These are phyloP conservation scores for Candida nonsorbophila DNA, from an alignment of 805 yeast species.

Conservation along the genomic window DNA sequence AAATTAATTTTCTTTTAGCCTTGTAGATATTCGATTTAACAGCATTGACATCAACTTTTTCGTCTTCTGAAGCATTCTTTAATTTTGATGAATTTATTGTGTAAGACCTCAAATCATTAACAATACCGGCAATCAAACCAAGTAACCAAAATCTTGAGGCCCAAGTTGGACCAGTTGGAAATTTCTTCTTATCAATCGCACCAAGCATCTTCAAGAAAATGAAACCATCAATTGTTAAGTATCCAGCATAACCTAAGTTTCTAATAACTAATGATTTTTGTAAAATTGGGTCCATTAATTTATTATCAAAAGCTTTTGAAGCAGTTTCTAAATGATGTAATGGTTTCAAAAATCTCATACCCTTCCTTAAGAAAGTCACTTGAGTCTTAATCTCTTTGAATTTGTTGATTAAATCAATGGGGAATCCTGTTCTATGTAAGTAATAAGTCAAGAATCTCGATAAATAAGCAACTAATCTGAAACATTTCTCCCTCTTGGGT, in stretches of 20 bases:
- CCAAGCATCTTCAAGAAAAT: conserved; percentile 59
- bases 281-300: conserved; percentile 57
- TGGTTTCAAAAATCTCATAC: conserved; percentile 80
- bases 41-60: conserved; percentile 28
- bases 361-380: conserved; percentile 71
- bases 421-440: conserved; percentile 51
- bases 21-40: conserved; percentile 39
- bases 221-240: conserved; percentile 58
- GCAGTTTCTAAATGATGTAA: conserved; percentile 68
- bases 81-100: conserved; percentile 39
- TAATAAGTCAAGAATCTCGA: conserved; percentile 67
- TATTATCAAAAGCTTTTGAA: conserved; percentile 60
- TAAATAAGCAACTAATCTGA: conserved; percentile 76
- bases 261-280: conserved; percentile 50
- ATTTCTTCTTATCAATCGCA: conserved; percentile 43
- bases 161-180: conserved; percentile 47
- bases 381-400: conserved; percentile 56
- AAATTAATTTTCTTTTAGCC: conserved; percentile 59
- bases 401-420: conserved; percentile 40
- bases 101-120: conserved; percentile 51
- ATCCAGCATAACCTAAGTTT: conserved; percentile 58
- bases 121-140: conserved; percentile 60
- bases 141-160: conserved; percentile 74
- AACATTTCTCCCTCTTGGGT: conserved; percentile 74
- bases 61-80: conserved; percentile 16